Conservation (phyloP, 352 stramenopile genomes). For the Phytophthora pluvialis region DNA sequence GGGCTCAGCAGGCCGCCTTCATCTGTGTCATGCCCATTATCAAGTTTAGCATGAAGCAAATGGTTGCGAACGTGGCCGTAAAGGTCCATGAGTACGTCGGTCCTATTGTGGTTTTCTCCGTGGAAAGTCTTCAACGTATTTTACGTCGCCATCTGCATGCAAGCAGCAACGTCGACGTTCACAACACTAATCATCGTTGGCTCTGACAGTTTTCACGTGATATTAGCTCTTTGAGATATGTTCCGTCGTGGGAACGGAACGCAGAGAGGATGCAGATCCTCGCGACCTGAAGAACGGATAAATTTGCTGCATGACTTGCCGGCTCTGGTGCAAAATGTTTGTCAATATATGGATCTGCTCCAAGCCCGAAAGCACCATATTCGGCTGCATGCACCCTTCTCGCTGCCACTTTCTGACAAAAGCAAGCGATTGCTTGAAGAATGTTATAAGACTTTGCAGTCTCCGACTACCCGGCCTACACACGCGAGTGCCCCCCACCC, state of each 20-base stretch:
- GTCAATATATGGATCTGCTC: too few relatives aligned
- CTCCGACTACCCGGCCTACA: too few relatives aligned
- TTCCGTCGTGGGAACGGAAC: neutral
- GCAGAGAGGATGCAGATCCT: neutral
- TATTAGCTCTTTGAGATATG: conserved; percentile 13
- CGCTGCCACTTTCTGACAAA: too few relatives aligned
- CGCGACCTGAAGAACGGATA: neutral
- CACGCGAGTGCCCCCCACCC: too few relatives aligned
- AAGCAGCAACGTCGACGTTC: neutral
- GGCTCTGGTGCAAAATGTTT: too few relatives aligned
- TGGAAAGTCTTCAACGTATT: conserved; percentile 39
- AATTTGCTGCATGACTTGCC: too few relatives aligned
- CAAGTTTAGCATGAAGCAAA: conserved; percentile 32
- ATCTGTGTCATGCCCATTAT: conserved; percentile 17
- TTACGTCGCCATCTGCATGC: conserved; percentile 14
- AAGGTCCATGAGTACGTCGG: conserved; percentile 23
- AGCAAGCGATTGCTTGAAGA: too few relatives aligned
- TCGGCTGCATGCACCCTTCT: too few relatives aligned
- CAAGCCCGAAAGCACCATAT: too few relatives aligned
- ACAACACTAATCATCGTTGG: conserved; percentile 8
- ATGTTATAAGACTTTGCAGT: too few relatives aligned
- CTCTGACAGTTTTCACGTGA: conserved; percentile 1
- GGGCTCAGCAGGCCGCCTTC: conserved; percentile 6
- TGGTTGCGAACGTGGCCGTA: neutral
- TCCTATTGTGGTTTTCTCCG: conserved; percentile 25